Evolutionary conservation across 441 rosid genomes (phyloP), one percentile per base, ranked within the genome.

Genomic region (Gossypium trilobum): DNA sequence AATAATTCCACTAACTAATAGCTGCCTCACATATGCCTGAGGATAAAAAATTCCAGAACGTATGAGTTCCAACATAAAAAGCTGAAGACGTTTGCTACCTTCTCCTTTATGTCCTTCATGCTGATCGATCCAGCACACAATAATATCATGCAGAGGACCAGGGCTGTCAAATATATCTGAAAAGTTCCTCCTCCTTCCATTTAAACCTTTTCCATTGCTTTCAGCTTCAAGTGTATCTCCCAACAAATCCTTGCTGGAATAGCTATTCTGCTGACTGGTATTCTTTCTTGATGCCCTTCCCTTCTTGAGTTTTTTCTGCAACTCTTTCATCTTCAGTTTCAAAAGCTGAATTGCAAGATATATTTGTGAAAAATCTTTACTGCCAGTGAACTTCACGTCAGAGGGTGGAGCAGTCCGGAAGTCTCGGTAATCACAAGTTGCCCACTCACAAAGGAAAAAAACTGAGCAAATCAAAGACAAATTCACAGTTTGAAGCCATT

Each of bases 81-180:
- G 87, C 79, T 88, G 97, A 82, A 93, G 79, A 69, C 88, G 84
- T 79, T 90, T 90, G 76, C 82, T 75, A 71, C 97, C 97, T 76
- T 87, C 90, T 72, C 94, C 89, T 74, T 78, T 88, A 66, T 85
- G 87, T 62, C 85, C 87, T 79, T 91, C 97, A 73, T 96, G 99
- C 79, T 91, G 99, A 85, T 96, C 99, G 60, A 96, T 91, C 98
- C 98, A 96, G 77, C 98, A 96, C 25, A 93, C 97, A 57, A 90
- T 78, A 81, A 89, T 85, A 82, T 96, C 99, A 79, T 96, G 99
- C 66, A 96, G 79, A 44, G 96, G 91, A 50, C 99, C 90, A 5
- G 97, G 97, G 73, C 97, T 93, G 80, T 91, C 91, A 79, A 90
- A 93, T 61, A 89, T 74, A 81, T 87, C 91, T 23, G 85, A 68